phyloP scores from a whole-genome alignment of 225 moss, liverwort and hornwort genomes.

The Polytrichum commune region DNA sequence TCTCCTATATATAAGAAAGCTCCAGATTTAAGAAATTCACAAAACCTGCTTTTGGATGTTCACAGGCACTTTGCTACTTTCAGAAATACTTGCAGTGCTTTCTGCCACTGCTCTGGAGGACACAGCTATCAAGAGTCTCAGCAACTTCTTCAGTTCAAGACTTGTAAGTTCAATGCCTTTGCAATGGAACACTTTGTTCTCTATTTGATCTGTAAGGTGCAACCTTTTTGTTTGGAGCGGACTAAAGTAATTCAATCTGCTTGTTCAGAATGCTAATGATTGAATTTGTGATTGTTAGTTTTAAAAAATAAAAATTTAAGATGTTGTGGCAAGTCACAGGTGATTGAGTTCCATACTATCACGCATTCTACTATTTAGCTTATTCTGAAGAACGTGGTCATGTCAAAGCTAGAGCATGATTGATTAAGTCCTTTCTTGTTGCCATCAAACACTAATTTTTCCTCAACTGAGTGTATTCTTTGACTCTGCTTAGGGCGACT shows the following conservation, averaged over 20 bases:
- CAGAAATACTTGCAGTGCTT: conserved; percentile 60
- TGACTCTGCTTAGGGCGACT: conserved; percentile 59
- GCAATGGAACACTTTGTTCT: background rate
- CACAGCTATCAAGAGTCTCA: conserved; percentile 54
- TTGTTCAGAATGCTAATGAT: too few species aligned
- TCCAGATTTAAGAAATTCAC: too few species aligned
- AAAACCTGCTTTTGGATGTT: background rate
- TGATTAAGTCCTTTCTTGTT: background rate
- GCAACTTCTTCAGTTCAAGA: conserved; percentile 54
- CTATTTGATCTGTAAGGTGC: background rate
- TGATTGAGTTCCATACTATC: background rate
- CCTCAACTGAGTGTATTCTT: background rate
- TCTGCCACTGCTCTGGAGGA: conserved; percentile 43
- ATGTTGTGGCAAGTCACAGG: too few species aligned
- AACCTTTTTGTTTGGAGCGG: background rate
- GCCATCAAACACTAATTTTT: background rate
- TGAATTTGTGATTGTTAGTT: too few species aligned
- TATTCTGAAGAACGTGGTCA: too few species aligned
- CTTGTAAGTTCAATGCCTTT: conserved; percentile 52
- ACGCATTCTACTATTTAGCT: too few species aligned
- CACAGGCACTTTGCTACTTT: conserved; percentile 67
- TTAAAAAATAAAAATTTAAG: too few species aligned
- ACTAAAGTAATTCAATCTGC: too few species aligned
- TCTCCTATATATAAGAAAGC: background rate
- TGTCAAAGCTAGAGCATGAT: too few species aligned